A percentile compares a stretch with the other conserved stretches of the same genome.
These are phyloP conservation scores for Pisolithus orientalis DNA, from an alignment of 768 basidiomycete species.

Conservation along the genomic window DNA sequence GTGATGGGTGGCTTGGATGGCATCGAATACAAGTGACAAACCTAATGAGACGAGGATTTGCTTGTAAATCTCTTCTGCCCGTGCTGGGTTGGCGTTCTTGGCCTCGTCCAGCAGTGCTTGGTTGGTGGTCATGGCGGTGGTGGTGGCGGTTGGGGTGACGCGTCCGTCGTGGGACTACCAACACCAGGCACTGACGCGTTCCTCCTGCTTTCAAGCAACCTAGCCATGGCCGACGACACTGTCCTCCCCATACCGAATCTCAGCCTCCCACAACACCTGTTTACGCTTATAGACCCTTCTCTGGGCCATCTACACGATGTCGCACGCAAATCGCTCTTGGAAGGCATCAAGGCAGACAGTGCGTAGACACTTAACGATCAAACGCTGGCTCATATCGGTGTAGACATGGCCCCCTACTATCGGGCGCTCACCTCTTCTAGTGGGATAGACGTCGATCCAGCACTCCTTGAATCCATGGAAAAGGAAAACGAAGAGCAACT, in stretches of 20 bases:
- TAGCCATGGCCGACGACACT: too few species aligned
- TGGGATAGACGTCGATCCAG: slow-evolving; percentile 29
- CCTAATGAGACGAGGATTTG: slow-evolving; percentile 46
- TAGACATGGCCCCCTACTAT: slow-evolving; percentile 90
- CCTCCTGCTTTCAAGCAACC: too few species aligned
- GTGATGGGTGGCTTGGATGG: not conserved
- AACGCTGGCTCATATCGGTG: not conserved
- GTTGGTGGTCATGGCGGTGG: too few species aligned
- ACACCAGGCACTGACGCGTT: not conserved
- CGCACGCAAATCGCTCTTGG: too few species aligned
- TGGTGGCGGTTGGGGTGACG: not conserved
- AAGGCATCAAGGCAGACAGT: too few species aligned
- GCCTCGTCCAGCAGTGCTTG: too few species aligned
- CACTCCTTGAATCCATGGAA: slow-evolving; percentile 27
- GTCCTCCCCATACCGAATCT: too few species aligned
- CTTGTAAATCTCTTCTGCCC: not conserved
- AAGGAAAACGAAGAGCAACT: slow-evolving; percentile 70
- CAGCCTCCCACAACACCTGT: too few species aligned
- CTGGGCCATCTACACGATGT: too few species aligned
- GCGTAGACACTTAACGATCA: too few species aligned
- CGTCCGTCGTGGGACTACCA: not conserved
- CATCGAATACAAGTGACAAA: slow-evolving; percentile 2
- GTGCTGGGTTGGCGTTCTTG: too few species aligned
- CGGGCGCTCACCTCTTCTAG: slow-evolving; percentile 36
- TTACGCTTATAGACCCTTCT: too few species aligned